Conservation (phyloP, 2,329 filamentous ascomycete genomes). For the Penicillium nordicum region DNA sequence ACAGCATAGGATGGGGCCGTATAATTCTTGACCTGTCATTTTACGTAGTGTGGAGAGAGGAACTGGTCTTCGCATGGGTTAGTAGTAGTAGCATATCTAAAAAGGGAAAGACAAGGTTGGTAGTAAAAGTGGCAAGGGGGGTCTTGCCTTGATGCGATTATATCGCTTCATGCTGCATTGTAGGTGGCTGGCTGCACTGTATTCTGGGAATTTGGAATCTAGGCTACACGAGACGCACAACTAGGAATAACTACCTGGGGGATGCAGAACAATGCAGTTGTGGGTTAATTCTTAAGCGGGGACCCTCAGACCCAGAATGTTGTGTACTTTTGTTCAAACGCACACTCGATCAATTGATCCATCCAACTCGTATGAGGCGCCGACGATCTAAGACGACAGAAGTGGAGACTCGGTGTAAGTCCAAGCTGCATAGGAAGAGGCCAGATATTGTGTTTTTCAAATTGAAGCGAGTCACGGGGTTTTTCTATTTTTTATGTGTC, state of each 20-base stretch:
- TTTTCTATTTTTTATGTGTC: background rate
- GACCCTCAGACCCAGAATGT: too few relatives aligned
- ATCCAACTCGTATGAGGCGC: background rate
- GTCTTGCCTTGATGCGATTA: background rate
- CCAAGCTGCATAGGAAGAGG: background rate
- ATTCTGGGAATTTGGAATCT: background rate
- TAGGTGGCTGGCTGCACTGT: conserved; percentile 2
- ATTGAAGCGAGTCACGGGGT: background rate
- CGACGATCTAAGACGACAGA: background rate
- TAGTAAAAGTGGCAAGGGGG: background rate
- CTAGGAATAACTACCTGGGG: background rate
- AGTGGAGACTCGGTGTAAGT: background rate
- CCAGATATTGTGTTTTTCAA: background rate
- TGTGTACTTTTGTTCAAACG: background rate
- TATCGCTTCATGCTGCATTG: background rate
- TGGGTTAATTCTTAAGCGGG: background rate
- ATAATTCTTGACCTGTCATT: conserved; percentile 9
- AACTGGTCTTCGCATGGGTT: background rate
- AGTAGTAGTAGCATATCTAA: background rate
- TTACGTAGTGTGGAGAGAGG: conserved; percentile 10
- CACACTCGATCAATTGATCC: background rate
- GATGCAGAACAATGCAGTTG: background rate
- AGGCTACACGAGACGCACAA: background rate
- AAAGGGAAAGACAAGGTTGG: background rate
- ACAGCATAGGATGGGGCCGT: conserved; percentile 13